Conservation (phyloP, 345 rosid species). For the Luvunga scandens region DNA sequence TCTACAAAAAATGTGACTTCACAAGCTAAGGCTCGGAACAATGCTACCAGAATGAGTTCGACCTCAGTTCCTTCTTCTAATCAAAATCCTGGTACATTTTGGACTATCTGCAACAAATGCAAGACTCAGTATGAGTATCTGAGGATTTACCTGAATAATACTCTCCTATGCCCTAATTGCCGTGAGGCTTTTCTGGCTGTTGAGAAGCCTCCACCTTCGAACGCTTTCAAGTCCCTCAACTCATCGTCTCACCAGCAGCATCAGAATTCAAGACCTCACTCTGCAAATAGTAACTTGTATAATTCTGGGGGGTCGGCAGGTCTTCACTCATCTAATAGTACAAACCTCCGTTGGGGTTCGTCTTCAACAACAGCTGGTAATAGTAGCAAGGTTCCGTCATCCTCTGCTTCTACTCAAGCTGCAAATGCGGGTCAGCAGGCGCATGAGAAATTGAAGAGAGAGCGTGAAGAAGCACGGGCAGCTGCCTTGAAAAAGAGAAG, state of each 20-base stretch:
- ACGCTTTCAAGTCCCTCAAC: conserved; percentile 37
- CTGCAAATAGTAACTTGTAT: conserved; percentile 23
- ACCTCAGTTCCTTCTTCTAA: conserved; percentile 24
- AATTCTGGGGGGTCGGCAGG: conserved; percentile 12
- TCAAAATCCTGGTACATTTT: conserved; percentile 59
- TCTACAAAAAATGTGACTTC: conserved; percentile 27
- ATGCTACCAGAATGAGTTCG: conserved; percentile 16
- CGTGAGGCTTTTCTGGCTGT: conserved; percentile 58
- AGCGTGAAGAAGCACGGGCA: conserved; percentile 36
- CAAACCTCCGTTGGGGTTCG: conserved; percentile 32
- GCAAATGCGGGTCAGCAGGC: conserved; percentile 32
- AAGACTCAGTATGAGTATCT: conserved; percentile 75
- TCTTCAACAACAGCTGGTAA: conserved; percentile 34
- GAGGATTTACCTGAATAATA: conserved; percentile 73
- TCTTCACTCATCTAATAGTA: conserved; percentile 24
- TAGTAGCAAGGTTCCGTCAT: conserved; percentile 26
- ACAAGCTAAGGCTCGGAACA: conserved; percentile 27
- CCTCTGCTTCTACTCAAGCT: conserved; percentile 34
- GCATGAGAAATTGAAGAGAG: conserved; percentile 40
- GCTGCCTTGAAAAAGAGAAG: conserved; percentile 41
- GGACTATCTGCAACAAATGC: conserved; percentile 83
- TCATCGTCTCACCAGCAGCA: conserved; percentile 41
- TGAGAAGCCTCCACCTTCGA: conserved; percentile 73
- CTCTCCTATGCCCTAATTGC: conserved; percentile 78
- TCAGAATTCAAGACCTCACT: conserved; percentile 37